A percentile compares a stretch with the other conserved stretches of the same genome.
phyloP scores from a whole-genome alignment of 2,329 filamentous ascomycete species.

The Fusarium kyushuense region DNA sequence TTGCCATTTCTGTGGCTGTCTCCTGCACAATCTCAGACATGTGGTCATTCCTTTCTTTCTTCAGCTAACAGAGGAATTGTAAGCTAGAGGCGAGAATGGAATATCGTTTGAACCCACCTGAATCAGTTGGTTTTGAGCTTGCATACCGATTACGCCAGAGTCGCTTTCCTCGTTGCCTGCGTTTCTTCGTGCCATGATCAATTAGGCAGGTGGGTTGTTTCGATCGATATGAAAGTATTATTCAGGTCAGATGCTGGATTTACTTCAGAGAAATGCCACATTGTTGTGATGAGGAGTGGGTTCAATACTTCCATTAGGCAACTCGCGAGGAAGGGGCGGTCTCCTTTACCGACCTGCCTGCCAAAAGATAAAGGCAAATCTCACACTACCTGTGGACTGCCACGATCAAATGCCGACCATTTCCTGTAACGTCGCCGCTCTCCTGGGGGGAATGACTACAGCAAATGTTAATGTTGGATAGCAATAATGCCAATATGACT shows the following conservation, averaged over 20 bases:
- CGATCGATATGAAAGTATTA: not conserved
- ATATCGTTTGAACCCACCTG: constrained; percentile 31
- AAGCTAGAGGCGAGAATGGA: not conserved
- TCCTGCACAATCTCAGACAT: constrained; percentile 44
- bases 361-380: not conserved
- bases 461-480: not conserved
- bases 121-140: constrained; percentile 47
- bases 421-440: no score
- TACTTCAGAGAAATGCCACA: no score
- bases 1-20: constrained; percentile 42
- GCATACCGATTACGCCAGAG: constrained; percentile 40
- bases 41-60: constrained; percentile 47
- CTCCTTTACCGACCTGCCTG: not conserved
- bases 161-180: constrained; percentile 41
- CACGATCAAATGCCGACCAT: not conserved
- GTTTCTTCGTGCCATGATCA: constrained; percentile 33
- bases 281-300: not conserved
- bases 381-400: not conserved
- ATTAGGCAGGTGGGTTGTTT: not conserved
- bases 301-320: not conserved
- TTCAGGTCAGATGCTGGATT: not conserved
- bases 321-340: constrained; percentile 20
- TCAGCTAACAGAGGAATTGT: constrained; percentile 44
- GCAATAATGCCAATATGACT: not conserved
- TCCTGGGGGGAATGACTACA: no score